These are phyloP conservation scores for Leccinum holopus DNA, from an alignment of 1,284 basidiomycete species.

Conservation along the genomic window DNA sequence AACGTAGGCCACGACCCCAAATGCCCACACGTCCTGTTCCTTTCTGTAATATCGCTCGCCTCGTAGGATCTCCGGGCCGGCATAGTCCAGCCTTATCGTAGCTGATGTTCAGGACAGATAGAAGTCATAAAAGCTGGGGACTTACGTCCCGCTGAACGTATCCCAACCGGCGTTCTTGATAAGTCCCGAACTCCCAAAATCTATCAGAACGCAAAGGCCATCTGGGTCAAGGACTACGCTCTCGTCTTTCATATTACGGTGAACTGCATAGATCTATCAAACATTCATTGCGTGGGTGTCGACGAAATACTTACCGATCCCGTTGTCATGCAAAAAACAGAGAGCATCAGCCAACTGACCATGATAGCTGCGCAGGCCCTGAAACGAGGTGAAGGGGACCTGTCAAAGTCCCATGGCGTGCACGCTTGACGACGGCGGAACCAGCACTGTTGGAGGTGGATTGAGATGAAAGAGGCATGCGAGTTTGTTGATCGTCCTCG, in stretches of 20 bases:
- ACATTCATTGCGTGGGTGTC: slow-evolving; percentile 8
- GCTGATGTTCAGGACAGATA: slow-evolving; percentile 19
- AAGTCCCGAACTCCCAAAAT: slow-evolving; percentile 93
- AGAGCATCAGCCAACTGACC: slow-evolving; percentile 95
- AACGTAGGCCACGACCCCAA: slow-evolving; percentile 97
- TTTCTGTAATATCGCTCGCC: slow-evolving; percentile 95
- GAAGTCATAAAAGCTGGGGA: slow-evolving; percentile 20
- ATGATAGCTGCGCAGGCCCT: slow-evolving; percentile 64
- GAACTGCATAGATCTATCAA: slow-evolving; percentile 54
- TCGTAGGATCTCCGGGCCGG: slow-evolving; percentile 93
- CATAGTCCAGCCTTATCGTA: slow-evolving; percentile 81
- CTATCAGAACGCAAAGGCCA: slow-evolving; percentile 88
- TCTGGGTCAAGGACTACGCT: slow-evolving; percentile 82
- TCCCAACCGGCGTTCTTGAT: slow-evolving; percentile 87
- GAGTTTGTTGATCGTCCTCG: slow-evolving; percentile 26
- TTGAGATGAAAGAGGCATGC: slow-evolving; percentile 14
- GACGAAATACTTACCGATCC: slow-evolving; percentile 61
- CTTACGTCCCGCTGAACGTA: slow-evolving; percentile 92
- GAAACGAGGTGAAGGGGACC: slow-evolving; percentile 22
- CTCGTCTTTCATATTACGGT: slow-evolving; percentile 98
- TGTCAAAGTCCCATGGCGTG: slow-evolving; percentile 32
- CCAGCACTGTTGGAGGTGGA: slow-evolving; percentile 2
- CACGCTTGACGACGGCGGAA: slow-evolving; percentile 20
- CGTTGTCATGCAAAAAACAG: slow-evolving; percentile 87
- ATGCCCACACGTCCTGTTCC: slow-evolving; percentile 98